Percentiles rank a stretch among this genome's conserved stretches.
These are phyloP conservation scores for Solanum pinnatisectum DNA, from an alignment of 257 asterid genomes.

Conservation along the genomic window DNA sequence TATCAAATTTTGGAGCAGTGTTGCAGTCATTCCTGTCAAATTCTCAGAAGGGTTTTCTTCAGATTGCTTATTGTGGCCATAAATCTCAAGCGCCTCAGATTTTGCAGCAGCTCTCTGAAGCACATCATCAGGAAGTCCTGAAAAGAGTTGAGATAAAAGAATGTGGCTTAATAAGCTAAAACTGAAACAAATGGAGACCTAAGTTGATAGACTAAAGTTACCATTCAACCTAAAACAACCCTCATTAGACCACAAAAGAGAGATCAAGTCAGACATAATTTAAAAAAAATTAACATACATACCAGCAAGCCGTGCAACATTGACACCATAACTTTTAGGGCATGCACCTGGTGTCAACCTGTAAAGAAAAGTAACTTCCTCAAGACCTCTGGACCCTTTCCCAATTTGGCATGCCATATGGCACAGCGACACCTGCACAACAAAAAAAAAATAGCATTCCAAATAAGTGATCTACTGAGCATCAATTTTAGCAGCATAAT, in stretches of 20 bases:
- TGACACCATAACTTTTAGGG: constrained; percentile 96
- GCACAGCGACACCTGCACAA: constrained; percentile 63
- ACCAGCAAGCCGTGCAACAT: constrained; percentile 96
- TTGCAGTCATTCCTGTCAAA: constrained; percentile 36
- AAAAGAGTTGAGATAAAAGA: background rate
- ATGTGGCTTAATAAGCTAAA: background rate
- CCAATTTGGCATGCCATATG: constrained; percentile 94
- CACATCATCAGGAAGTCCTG: constrained; percentile 84
- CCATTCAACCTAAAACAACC: background rate
- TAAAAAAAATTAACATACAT: background rate
- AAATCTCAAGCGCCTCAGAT: constrained; percentile 67
- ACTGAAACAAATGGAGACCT: background rate
- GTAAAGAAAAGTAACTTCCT: constrained; percentile 89
- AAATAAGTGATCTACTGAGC: background rate
- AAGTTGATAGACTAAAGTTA: background rate
- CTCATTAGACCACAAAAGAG: background rate
- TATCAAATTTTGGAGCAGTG: constrained; percentile 27
- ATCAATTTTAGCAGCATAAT: background rate
- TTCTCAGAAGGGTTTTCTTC: constrained; percentile 4
- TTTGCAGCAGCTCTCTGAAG: constrained; percentile 63
- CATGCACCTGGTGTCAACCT: constrained; percentile 82
- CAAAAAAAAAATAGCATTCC: background rate
- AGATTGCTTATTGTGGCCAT: constrained; percentile 25
- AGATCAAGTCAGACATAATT: background rate
- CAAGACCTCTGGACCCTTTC: constrained; percentile 55